Evolutionary conservation across 140 eudicot species (phyloP), one percentile per base, ranked within the genome.

Genomic region (Stevia rebaudiana): DNA sequence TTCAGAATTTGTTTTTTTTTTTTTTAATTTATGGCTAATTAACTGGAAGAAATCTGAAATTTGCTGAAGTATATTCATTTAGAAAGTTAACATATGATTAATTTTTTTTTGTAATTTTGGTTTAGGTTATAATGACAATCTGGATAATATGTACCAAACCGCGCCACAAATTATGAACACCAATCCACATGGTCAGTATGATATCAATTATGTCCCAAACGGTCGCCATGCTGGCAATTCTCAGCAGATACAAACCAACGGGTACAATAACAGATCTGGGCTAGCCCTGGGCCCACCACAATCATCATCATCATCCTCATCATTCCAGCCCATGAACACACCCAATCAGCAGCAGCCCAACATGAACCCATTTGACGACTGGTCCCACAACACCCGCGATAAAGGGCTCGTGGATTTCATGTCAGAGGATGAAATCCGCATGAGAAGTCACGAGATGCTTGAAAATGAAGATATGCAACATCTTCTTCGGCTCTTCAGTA

Each of bases 381-480:
- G 95, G 97, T 69, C 92, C 23, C 80, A 49, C 35, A 72, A 46
- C 66, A 74, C 33, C 48, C 72, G 65, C 9, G 89, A 72, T 31
- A 80, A 82, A 53, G 78, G 71, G 7, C 80, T 50, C 0, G 83
- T 56, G 3, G 94, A 88, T 37, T 82, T 84, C 17, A 63, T 89
- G 74, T 78, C 97, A 6, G 97, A 86, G 73, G 97, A 89, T 21
- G 97, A 89, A 67, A 89, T 89, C 24, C 95, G 97, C 22, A 74
- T 86, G 51, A 79, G 95, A 68, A 89, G 97, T 49, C 86, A 89
- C 15, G 97, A 86, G 42, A 79, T 89, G 81, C 97, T 89, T 3
- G 97, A 81, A 61, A 89, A 83, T 39, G 97, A 89, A 64, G 94
- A 84, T 50, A 90, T 83, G 97, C 95, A 84, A 52, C 94, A 87